These are phyloP conservation scores for Rhizophagus prolifer DNA, from an alignment of 192 early-diverging fungal genomes.

Conservation along the genomic window DNA sequence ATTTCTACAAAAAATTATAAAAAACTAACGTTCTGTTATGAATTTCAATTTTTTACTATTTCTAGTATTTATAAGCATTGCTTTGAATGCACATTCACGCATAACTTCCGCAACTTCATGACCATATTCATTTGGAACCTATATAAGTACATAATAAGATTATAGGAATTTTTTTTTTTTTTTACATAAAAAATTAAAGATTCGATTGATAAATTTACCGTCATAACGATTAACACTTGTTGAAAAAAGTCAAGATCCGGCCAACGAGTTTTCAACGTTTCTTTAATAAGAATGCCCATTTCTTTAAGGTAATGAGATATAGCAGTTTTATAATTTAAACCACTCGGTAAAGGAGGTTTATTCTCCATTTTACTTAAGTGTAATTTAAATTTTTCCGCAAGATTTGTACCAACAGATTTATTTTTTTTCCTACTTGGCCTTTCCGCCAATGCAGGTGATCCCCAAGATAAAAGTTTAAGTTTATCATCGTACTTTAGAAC, in stretches of 20 bases:
- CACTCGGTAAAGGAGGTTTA: background rate
- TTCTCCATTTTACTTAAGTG: slow-evolving; percentile 14
- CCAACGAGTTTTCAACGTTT: no score
- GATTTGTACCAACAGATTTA: background rate
- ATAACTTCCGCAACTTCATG: slow-evolving; percentile 45
- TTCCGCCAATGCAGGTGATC: no score
- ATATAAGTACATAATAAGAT: no score
- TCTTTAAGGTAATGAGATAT: background rate
- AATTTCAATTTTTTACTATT: background rate
- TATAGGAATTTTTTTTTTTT: background rate
- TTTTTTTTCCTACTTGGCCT: background rate
- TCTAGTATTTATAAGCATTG: slow-evolving; percentile 41
- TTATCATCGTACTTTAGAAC: no score
- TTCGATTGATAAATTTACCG: background rate
- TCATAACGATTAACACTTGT: background rate
- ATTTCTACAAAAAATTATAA: no score
- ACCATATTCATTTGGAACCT: slow-evolving; percentile 21
- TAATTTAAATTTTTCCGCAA: slow-evolving; percentile 11
- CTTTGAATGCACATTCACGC: slow-evolving; percentile 50
- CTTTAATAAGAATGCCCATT: background rate
- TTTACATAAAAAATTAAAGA: no score
- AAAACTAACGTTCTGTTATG: slow-evolving; percentile 5
- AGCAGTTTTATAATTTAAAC: background rate
- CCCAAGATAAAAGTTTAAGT: no score
- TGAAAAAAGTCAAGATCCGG: slow-evolving; percentile 13